Evolutionary conservation across 352 stramenopile species (phyloP), one percentile per base, ranked within the genome.

Genomic region (Elongisporangium prolatum): DNA sequence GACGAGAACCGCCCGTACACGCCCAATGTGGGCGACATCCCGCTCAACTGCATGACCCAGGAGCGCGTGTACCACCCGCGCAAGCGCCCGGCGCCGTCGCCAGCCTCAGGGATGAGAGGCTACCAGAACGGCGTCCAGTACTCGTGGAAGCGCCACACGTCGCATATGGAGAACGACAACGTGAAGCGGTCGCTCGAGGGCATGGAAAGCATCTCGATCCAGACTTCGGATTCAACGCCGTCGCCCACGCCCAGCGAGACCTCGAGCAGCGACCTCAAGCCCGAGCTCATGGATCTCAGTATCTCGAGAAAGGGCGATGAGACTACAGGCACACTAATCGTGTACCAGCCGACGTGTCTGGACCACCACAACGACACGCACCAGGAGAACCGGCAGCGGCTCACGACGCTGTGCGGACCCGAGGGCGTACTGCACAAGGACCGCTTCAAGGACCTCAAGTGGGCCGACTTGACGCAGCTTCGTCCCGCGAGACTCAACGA

Each of bases 351-450:
- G 2, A 84, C 77, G 25, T 88, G 80, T 60, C 59, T 89, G 14
- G 80, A 90, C 61, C 80, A 88, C 60, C 80, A 90, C 63, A 90
- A 86, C 61, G 77, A 87, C 68, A 72, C 60, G n/a, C 77, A 90
- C 54, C 77, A 90, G 54, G 77, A 90, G 61, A 90, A 79, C 48
- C 74, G 80, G 10, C 66, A 80, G 56, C 75, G 80, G 2, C 68
- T 90, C 3, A 65, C 57, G 1, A 76, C 78, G 24, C 59, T 90
- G 28, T 84, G 75, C 38, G 74, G 80, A 0, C 80, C 80, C 21
- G 65, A 88, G 16, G 80, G 80, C n/a, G 75, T 90, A 34, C 70
- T 90, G 20, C 69, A 80, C 50, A 84, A 75, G 58, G 73, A 77
- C 13, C 77, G 80, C 58, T 90, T 88, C 50, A 68, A 74, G 38